phyloP scores from a whole-genome alignment of 2,329 filamentous ascomycete species.

The Beauveria sp. region DNA sequence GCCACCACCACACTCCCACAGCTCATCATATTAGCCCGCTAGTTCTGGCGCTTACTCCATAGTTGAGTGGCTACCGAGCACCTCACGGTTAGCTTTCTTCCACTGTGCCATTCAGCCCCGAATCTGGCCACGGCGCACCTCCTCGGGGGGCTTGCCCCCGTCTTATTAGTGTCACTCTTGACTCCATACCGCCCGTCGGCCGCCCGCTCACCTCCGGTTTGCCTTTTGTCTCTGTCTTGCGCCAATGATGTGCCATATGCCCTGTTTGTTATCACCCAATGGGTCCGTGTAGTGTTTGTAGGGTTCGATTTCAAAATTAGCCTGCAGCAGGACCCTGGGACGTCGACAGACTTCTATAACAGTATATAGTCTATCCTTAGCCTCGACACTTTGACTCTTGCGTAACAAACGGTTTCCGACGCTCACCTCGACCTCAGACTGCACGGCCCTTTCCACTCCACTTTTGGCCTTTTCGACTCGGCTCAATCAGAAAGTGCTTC shows the following conservation, averaged over 20 bases:
- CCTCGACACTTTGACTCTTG: background rate
- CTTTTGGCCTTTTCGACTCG: background rate
- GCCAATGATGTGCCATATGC: background rate
- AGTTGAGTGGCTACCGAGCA: background rate
- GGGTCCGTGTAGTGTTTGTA: background rate
- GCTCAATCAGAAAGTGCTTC: background rate
- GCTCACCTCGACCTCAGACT: background rate
- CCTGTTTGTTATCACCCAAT: background rate
- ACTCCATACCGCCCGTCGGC: conserved; percentile 4
- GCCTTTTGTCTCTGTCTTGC: conserved; percentile 18
- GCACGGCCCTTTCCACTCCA: background rate
- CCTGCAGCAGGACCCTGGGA: background rate
- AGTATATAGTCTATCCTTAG: background rate
- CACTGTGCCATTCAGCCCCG: background rate
- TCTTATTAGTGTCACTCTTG: background rate
- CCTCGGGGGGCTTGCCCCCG: too few relatives aligned
- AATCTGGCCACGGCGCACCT: background rate
- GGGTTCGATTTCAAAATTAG: background rate
- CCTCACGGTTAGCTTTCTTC: background rate
- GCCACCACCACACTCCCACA: background rate
- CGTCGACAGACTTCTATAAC: too few relatives aligned
- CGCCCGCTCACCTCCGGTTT: conserved; percentile 1
- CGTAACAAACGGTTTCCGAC: background rate
- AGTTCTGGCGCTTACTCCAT: conserved; percentile 9
- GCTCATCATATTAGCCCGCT: background rate